These are phyloP conservation scores for Pezicula carpinea DNA, from an alignment of 2,329 filamentous ascomycete genomes.

Conservation along the genomic window DNA sequence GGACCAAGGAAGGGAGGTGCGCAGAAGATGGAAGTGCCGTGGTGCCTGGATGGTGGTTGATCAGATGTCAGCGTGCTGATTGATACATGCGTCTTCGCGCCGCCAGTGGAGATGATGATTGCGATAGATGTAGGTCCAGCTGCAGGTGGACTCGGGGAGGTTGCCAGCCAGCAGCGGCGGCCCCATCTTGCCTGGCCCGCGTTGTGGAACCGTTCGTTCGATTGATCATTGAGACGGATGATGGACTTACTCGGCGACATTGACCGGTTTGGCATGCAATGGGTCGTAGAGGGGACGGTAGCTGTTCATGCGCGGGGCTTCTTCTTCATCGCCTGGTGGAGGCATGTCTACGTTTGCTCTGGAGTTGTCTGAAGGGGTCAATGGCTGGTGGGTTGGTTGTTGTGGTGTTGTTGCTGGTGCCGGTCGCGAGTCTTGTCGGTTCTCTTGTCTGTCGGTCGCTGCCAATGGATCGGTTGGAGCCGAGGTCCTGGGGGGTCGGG, in stretches of 20 bases:
- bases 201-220: background rate
- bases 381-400: background rate
- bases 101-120: no score
- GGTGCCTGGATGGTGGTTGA: conserved; percentile 5
- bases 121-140: no score
- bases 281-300: conserved; percentile 50
- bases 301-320: conserved; percentile 17
- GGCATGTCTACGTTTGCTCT: conserved; percentile 10
- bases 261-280: conserved; percentile 37
- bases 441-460: no score
- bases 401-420: background rate
- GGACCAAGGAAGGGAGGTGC: conserved; percentile 38
- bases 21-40: conserved; percentile 19
- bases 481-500: no score
- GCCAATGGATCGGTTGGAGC: no score
- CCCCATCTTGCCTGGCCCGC: no score
- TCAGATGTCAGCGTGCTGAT: background rate
- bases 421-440: no score
- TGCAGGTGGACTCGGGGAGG: no score
- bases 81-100: background rate
- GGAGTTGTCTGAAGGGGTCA: background rate
- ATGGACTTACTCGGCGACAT: conserved; percentile 14
- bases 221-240: background rate
- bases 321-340: conserved; percentile 12
- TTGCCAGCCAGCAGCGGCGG: no score